Base-by-base conservation (phyloP, 2,329 filamentous ascomycete genomes). In the Metarhizium brunneum region DNA sequence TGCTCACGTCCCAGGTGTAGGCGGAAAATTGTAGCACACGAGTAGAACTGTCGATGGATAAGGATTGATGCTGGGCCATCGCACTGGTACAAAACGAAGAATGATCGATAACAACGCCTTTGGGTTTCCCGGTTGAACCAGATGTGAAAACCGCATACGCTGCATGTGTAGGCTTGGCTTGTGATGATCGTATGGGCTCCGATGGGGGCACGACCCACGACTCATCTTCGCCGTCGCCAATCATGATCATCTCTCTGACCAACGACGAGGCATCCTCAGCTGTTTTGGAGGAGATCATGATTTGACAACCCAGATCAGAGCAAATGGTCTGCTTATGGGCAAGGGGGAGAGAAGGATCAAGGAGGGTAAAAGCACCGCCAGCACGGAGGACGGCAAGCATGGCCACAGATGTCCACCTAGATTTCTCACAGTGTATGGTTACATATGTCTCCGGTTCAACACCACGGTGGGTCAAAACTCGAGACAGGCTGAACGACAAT, bases 91-190 rank as follows among this genome's bases (percentile, higher is more conserved):
- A 43, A 16, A 43, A 16, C n/a, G 40, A 14, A 14, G 40, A 43
- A 43, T 43, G 40, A 14, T 43, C 40, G 14, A 43, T 43, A 14
- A 43, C 40, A 47, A 54, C 52, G 32, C 52, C 52, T 40, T 54
- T 54, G 7, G 52, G 52, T 11, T 49, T 54, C n/a, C 52, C 52
- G 3, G 52, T 54, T 29, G 43, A 49, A n/a, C 52, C 52, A 54
- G 30, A 38, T 11, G 52, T 54, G 8, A 49, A 54, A 2, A 54
- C 11, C 38, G 48, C 38, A 20, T 54, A 54, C 6, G 52, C 52
- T 14, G 32, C 30, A 48, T 53, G 38, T 43, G 40, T 16, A 16
- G 40, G 40, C 13, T 16, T 7, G 40, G 40, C n/a, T 16, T 43
- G n/a, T 16, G 14, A 14, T 43, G 40, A 43, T 35, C 32, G 32